A percentile compares a stretch with the other conserved stretches of the same genome.
Evolutionary conservation across 345 rosid species (phyloP).

Genomic region (Nasturtium officinale): DNA sequence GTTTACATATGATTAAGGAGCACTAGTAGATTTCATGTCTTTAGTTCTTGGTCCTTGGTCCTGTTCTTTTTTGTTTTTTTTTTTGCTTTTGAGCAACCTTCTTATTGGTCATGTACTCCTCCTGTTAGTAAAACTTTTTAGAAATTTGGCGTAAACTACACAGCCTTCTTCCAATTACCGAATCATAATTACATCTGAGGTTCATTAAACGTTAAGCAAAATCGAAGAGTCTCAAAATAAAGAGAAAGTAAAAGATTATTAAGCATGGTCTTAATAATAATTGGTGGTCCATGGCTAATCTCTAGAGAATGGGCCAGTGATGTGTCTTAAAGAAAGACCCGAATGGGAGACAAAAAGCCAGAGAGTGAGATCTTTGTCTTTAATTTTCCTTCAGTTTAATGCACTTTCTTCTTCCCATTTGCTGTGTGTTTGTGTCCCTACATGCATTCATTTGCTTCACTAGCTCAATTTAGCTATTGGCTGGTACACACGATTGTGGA

Average conservation of each 20-base stretch:
- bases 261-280: slow-evolving; percentile 30
- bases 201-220: slow-evolving; percentile 36
- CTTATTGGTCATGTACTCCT: neutral
- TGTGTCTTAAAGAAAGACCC: slow-evolving; percentile 33
- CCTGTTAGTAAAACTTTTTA: neutral
- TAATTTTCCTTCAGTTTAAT: neutral
- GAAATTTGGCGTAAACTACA: neutral
- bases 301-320: slow-evolving; percentile 29
- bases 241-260: neutral
- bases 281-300: slow-evolving; percentile 33
- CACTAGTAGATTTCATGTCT: no score
- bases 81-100: neutral
- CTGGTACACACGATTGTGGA: neutral
- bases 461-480: neutral
- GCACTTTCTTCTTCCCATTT: slow-evolving; percentile 5
- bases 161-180: neutral
- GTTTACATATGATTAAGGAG: no score
- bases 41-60: neutral
- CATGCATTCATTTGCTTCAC: neutral
- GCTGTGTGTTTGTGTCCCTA: neutral
- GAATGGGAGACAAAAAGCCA: slow-evolving; percentile 39
- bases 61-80: no score
- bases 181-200: slow-evolving; percentile 4
- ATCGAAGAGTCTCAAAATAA: slow-evolving; percentile 3
- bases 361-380: slow-evolving; percentile 36